Conservation (phyloP, 23 red algal species). For the Chondrus crispus region DNA sequence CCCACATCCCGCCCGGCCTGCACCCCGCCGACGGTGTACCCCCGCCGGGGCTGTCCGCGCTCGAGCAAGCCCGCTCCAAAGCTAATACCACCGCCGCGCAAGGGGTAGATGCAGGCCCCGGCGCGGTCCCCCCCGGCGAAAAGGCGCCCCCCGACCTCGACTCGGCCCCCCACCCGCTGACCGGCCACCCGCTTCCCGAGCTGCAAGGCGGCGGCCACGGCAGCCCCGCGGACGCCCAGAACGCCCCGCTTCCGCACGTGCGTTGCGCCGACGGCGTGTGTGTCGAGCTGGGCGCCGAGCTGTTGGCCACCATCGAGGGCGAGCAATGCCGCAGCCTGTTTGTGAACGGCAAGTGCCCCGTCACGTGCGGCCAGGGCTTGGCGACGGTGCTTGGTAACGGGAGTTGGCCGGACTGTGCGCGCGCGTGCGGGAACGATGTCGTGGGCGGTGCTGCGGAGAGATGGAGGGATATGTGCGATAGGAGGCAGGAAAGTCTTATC, state of each 20-base stretch:
- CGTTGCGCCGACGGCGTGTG: constrained; percentile 17
- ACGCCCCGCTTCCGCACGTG: neutral
- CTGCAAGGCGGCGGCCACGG: too few relatives aligned
- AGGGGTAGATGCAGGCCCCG: too few relatives aligned
- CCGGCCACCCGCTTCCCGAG: too few relatives aligned
- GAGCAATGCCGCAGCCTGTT: constrained; percentile 21
- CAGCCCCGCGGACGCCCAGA: too few relatives aligned
- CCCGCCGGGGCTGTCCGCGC: constrained; percentile 10
- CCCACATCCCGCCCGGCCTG: neutral
- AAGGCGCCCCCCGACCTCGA: too few relatives aligned
- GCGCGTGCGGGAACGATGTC: constrained; percentile 43
- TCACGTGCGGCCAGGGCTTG: neutral
- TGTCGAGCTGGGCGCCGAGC: neutral
- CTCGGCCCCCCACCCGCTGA: too few relatives aligned
- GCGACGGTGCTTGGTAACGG: neutral
- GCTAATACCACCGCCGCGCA: neutral
- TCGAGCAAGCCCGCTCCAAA: constrained; percentile 34
- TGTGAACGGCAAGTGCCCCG: constrained; percentile 36
- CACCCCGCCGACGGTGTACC: neutral
- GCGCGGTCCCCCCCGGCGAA: too few relatives aligned
- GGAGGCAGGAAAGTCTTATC: constrained; percentile 28
- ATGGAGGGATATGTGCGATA: constrained; percentile 23
- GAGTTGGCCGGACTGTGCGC: constrained; percentile 24
- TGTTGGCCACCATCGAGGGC: constrained; percentile 48
- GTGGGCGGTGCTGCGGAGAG: constrained; percentile 39